These are phyloP conservation scores for sorghum (Sorghum bicolor) DNA, from an alignment of 176 grass and related monocot genomes.

Conservation along the genomic window Sorghum_bicolor_NCBIv3 NC_012872.2:66429501-66430000, in stretches of 20 bases:
- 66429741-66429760: constrained; percentile 72
- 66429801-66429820: constrained; percentile 46
- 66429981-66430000: background rate
- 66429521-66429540: constrained; percentile 92
- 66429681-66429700: constrained; percentile 34
- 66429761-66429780: constrained; percentile 59
- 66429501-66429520: constrained; percentile 95
- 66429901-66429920: constrained; percentile 73
- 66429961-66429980: constrained; percentile 28
- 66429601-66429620: constrained; percentile 73
- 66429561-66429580: constrained; percentile 88
- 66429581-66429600: constrained; percentile 77
- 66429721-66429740: constrained; percentile 74
- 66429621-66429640: constrained; percentile 81
- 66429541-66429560: constrained; percentile 78
- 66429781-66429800: constrained; percentile 66
- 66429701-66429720: constrained; percentile 68
- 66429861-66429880: constrained; percentile 49
- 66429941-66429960: constrained; percentile 64
- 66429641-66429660: constrained; percentile 73
- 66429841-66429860: constrained; percentile 53
- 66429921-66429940: constrained; percentile 71
- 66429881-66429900: constrained; percentile 65
- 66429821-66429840: constrained; percentile 63
- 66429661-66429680: constrained; percentile 64